Percentiles rank a stretch among this genome's conserved stretches.
Evolutionary conservation across 495 filamentous ascomycete species (phyloP).

Genomic region (Talaromyces wortmannii): DNA sequence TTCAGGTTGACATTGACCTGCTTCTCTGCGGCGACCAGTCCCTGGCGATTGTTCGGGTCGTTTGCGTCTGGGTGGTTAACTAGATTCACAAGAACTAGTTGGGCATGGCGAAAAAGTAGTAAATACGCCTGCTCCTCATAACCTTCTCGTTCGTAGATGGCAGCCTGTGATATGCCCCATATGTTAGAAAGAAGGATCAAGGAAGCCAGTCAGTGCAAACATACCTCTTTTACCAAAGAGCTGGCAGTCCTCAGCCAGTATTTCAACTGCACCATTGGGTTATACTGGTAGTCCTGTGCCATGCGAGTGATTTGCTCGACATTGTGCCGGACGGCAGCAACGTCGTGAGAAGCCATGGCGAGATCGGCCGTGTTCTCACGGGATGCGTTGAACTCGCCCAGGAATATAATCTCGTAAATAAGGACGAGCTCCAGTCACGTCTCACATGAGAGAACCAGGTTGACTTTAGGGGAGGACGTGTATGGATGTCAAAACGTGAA

Average conservation of each 20-base stretch:
- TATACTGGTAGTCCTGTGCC: slow-evolving; percentile 75
- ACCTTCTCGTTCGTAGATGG: slow-evolving; percentile 77
- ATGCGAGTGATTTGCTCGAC: slow-evolving; percentile 63
- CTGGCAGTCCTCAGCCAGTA: slow-evolving; percentile 80
- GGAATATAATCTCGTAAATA: background rate
- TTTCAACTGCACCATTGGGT: slow-evolving; percentile 60
- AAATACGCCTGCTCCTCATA: slow-evolving; percentile 84
- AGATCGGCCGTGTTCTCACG: background rate
- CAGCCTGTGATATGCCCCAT: slow-evolving; percentile 40
- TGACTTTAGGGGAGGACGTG: background rate
- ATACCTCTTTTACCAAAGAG: slow-evolving; percentile 71
- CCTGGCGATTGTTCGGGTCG: slow-evolving; percentile 37
- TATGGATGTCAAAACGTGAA: background rate
- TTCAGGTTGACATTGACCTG: slow-evolving; percentile 46
- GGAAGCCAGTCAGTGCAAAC: slow-evolving; percentile 7
- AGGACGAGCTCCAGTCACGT: background rate
- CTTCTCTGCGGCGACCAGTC: slow-evolving; percentile 41
- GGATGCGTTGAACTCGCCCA: background rate
- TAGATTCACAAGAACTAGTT: slow-evolving; percentile 57
- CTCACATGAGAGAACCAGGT: background rate
- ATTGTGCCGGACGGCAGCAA: slow-evolving; percentile 48
- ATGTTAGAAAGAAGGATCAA: slow-evolving; percentile 5
- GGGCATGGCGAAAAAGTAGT: slow-evolving; percentile 74
- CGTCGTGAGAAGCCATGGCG: slow-evolving; percentile 10
- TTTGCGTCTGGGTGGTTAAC: slow-evolving; percentile 51